Percentiles rank a stretch among this genome's conserved stretches.
Conservation (phyloP, 2,329 filamentous ascomycete genomes). For the Trichoderma pleuroti region DNA sequence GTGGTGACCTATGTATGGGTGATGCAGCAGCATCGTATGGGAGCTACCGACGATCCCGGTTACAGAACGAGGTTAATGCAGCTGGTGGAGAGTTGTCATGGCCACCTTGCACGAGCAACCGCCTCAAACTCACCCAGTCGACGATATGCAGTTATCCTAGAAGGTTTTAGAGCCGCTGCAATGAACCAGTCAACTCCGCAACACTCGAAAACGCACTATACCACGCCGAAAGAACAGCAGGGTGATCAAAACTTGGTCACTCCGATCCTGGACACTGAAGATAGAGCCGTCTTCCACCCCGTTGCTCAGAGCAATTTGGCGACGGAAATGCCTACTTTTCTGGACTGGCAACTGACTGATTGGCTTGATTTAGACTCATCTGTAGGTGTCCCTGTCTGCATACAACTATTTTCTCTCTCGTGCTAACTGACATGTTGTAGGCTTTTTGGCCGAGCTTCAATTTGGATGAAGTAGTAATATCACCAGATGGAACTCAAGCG, state of each 20-base stretch:
- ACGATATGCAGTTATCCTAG: conserved; percentile 50
- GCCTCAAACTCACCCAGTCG: conserved; percentile 42
- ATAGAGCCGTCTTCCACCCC: neutral
- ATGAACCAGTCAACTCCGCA: conserved; percentile 4
- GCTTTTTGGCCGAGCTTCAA: conserved; percentile 6
- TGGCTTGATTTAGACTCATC: conserved; percentile 32
- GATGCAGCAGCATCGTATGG: conserved; percentile 40
- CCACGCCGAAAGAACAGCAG: neutral
- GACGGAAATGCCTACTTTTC: conserved; percentile 1
- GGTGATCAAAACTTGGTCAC: neutral
- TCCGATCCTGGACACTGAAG: neutral
- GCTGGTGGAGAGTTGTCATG: conserved; percentile 45
- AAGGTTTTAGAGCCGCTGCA: conserved; percentile 40
- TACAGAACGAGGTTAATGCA: conserved; percentile 31
- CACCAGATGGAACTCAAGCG: neutral
- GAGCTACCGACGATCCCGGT: neutral
- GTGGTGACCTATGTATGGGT: conserved; percentile 52
- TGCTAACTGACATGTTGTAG: neutral
- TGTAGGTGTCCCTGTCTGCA: neutral
- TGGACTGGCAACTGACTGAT: conserved; percentile 29
- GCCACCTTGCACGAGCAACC: conserved; percentile 39
- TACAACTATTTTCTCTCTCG: neutral
- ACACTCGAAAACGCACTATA: neutral
- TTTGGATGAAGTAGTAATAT: neutral
- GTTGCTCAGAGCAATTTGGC: neutral